phyloP scores from a whole-genome alignment of 1,284 basidiomycete species.

The Puccinia novopanici region DNA sequence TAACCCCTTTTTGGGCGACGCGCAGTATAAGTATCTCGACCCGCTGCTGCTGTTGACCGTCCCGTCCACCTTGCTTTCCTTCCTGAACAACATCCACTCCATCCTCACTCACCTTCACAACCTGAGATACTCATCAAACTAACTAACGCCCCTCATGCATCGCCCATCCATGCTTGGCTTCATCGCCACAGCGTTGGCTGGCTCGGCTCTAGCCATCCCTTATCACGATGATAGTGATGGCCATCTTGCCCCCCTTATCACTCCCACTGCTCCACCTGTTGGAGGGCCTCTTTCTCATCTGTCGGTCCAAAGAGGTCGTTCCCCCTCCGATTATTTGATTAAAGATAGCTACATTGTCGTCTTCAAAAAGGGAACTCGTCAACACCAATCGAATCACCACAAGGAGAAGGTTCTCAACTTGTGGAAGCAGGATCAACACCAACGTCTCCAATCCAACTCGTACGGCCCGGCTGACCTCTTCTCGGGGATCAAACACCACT shows the following conservation, averaged over 20 bases:
- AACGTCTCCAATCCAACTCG: constrained; percentile 32
- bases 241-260: constrained; percentile 40
- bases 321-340: constrained; percentile 47
- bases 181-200: constrained; percentile 31
- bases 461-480: constrained; percentile 24
- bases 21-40: no score
- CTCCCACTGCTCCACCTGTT: constrained; percentile 39
- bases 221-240: constrained; percentile 27
- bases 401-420: constrained; percentile 37
- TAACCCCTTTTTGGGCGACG: no score
- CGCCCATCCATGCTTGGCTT: constrained; percentile 44
- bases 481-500: constrained; percentile 50
- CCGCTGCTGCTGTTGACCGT: no score
- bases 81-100: no score
- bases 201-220: constrained; percentile 31
- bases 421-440: constrained; percentile 27
- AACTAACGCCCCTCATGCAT: background rate
- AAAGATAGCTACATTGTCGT: constrained; percentile 49
- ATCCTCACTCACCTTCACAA: no score
- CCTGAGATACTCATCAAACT: no score
- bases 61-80: no score
- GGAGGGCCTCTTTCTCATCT: constrained; percentile 46
- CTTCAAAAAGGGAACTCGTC: constrained; percentile 45
- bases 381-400: constrained; percentile 19
- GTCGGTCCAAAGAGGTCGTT: constrained; percentile 33